A percentile compares a stretch with the other conserved stretches of the same genome.
These are phyloP conservation scores for Boletus patriciae DNA, from an alignment of 768 basidiomycete genomes.

Conservation along the genomic window DNA sequence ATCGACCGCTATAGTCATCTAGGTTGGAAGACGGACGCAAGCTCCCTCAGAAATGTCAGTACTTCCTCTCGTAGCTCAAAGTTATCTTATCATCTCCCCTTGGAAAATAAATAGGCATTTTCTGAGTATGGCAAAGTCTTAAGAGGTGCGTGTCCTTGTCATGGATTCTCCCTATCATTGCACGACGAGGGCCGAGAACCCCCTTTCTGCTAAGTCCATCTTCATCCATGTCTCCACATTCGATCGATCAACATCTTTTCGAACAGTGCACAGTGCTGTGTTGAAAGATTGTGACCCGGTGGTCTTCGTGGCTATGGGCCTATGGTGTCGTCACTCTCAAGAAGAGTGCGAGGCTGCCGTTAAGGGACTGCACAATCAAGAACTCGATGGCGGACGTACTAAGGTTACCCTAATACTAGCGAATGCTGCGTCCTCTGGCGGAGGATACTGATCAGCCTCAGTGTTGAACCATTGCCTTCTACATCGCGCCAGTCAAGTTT, in stretches of 20 bases:
- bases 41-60: constrained; percentile 26
- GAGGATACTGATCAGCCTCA: constrained; percentile 10
- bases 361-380: constrained; percentile 46
- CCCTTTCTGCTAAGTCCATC: constrained; percentile 26
- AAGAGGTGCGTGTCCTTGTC: constrained; percentile 48
- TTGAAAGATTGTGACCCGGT: constrained; percentile 54
- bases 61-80: constrained; percentile 6
- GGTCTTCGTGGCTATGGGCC: constrained; percentile 56
- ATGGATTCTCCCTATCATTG: constrained; percentile 30
- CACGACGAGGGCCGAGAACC: constrained; percentile 34
- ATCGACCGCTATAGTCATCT: constrained; percentile 23
- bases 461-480: background rate
- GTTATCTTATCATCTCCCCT: background rate
- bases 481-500: background rate
- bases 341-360: constrained; percentile 46
- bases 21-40: constrained; percentile 33
- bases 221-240: constrained; percentile 22
- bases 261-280: constrained; percentile 35
- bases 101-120: constrained; percentile 39
- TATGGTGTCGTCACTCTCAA: constrained; percentile 57
- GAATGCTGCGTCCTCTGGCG: constrained; percentile 27
- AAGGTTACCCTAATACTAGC: constrained; percentile 48
- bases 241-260: constrained; percentile 6
- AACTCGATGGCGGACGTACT: constrained; percentile 54
- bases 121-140: constrained; percentile 41